Evolutionary conservation across 371 early-diverging fungal genomes (phyloP).

Genomic region (Lichtheimia ramosa): DNA sequence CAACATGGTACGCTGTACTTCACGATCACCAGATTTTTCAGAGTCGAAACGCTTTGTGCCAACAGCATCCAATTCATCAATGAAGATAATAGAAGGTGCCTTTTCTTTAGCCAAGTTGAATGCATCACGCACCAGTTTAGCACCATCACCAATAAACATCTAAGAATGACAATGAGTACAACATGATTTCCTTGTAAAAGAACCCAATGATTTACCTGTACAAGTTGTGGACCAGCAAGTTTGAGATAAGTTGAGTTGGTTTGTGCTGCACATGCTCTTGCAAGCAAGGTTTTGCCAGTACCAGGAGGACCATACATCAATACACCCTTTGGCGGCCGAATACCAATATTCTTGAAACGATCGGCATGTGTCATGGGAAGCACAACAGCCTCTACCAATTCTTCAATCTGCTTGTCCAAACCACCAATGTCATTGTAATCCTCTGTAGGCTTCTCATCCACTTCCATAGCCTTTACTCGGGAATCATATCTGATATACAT

Average conservation of each 20-base stretch:
- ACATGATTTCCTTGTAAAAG: not conserved
- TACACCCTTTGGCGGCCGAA: conserved; percentile 95
- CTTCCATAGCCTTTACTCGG: conserved; percentile 99
- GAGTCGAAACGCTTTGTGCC: conserved; percentile 99
- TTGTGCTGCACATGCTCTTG: conserved; percentile 59
- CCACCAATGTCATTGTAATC: conserved; percentile 80
- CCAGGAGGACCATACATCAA: conserved; percentile 98
- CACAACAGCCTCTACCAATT: conserved; percentile 35
- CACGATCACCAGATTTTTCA: conserved; percentile 99
- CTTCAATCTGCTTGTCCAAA: conserved; percentile 29
- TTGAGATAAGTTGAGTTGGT: conserved; percentile 95
- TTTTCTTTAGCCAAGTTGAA: conserved; percentile 99
- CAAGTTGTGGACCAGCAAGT: conserved; percentile 98
- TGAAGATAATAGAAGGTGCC: conserved; percentile 99
- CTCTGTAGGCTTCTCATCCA: conserved; percentile 99
- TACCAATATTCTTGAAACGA: conserved; percentile 90
- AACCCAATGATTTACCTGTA: conserved; percentile 71
- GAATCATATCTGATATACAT: conserved; percentile 88
- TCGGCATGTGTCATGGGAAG: conserved; percentile 34
- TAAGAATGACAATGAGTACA: conserved; percentile 16
- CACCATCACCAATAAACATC: conserved; percentile 99
- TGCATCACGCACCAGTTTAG: conserved; percentile 98
- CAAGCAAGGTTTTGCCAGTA: conserved; percentile 81
- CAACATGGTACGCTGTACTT: conserved; percentile 99
- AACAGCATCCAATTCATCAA: conserved; percentile 99